These are phyloP conservation scores for Knoxdaviesia capensis DNA, from an alignment of 2,329 filamentous ascomycete genomes.

Conservation along the genomic window DNA sequence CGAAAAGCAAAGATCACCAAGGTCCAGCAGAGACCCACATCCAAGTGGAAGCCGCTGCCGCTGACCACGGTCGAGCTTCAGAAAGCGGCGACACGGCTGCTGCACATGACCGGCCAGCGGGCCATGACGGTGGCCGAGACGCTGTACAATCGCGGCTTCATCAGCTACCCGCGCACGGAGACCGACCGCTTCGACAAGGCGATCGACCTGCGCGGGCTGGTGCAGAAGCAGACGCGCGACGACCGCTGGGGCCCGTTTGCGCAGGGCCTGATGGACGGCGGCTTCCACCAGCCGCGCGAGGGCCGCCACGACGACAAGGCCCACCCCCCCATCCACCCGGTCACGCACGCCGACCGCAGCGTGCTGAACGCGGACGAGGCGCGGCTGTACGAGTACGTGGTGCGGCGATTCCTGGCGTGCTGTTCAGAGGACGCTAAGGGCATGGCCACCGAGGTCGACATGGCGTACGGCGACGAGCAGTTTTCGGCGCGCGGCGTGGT, in stretches of 20 bases:
- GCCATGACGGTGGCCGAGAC: constrained; percentile 78
- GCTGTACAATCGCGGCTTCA: constrained; percentile 86
- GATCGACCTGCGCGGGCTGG: constrained; percentile 62
- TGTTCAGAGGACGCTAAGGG: constrained; percentile 90
- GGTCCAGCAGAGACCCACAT: constrained; percentile 77
- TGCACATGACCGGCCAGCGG: constrained; percentile 76
- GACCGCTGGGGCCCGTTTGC: constrained; percentile 65
- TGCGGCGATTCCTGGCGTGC: constrained; percentile 79
- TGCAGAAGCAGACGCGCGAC: constrained; percentile 69
- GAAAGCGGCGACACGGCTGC: constrained; percentile 76
- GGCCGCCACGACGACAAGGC: constrained; percentile 89
- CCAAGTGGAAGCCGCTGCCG: constrained; percentile 83
- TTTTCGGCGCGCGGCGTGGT: constrained; percentile 72
- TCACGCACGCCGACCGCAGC: constrained; percentile 55
- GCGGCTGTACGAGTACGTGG: constrained; percentile 80
- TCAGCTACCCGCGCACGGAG: constrained; percentile 93
- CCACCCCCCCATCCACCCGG: constrained; percentile 90
- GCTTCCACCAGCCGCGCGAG: constrained; percentile 61
- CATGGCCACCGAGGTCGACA: constrained; percentile 64
- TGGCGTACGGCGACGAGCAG: constrained; percentile 62
- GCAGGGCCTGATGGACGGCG: constrained; percentile 51
- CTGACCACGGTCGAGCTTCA: constrained; percentile 92
- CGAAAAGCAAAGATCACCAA: constrained; percentile 64
- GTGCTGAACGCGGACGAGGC: constrained; percentile 47
- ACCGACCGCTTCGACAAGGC: constrained; percentile 87